Percentiles rank a stretch among this genome's conserved stretches.
Conservation (phyloP, 192 early-diverging fungal genomes). For the Coemansia sp. region DNA sequence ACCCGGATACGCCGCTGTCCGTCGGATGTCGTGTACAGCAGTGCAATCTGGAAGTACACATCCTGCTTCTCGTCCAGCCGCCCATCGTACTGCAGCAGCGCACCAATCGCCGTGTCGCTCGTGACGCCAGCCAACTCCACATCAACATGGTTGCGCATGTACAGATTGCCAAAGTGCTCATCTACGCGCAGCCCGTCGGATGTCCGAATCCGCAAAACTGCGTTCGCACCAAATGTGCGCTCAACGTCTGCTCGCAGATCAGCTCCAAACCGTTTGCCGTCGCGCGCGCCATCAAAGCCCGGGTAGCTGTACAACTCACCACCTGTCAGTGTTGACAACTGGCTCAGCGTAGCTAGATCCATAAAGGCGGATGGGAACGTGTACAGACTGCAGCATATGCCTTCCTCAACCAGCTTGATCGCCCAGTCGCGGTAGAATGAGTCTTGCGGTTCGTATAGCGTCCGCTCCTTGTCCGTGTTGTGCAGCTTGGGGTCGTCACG, state of each 20-base stretch:
- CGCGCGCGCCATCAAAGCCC: conserved; percentile 72
- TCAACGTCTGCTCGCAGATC: conserved; percentile 72
- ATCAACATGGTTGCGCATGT: conserved; percentile 88
- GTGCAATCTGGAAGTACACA: conserved; percentile 85
- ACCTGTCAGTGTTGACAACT: conserved; percentile 79
- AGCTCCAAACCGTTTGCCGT: conserved; percentile 69
- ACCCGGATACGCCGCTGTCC: conserved; percentile 91
- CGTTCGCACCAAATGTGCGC: conserved; percentile 85
- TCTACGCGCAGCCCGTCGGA: conserved; percentile 85
- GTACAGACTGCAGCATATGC: conserved; percentile 86
- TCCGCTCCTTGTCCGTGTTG: conserved; percentile 88
- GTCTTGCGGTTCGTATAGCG: conserved; percentile 83
- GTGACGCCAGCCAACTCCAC: conserved; percentile 89
- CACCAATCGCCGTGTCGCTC: conserved; percentile 78
- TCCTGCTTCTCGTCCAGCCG: conserved; percentile 83
- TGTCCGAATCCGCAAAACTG: conserved; percentile 80
- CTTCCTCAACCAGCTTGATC: conserved; percentile 74
- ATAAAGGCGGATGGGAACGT: conserved; percentile 86
- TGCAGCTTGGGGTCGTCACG: conserved; percentile 89
- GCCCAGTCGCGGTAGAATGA: conserved; percentile 83
- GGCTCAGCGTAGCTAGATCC: conserved; percentile 82
- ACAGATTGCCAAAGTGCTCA: conserved; percentile 93
- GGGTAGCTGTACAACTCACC: conserved; percentile 83
- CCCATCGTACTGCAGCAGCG: conserved; percentile 81
- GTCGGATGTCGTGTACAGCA: conserved; percentile 89